Conservation (phyloP, 441 rosid genomes). For the Hypseocharis bilobata region DNA sequence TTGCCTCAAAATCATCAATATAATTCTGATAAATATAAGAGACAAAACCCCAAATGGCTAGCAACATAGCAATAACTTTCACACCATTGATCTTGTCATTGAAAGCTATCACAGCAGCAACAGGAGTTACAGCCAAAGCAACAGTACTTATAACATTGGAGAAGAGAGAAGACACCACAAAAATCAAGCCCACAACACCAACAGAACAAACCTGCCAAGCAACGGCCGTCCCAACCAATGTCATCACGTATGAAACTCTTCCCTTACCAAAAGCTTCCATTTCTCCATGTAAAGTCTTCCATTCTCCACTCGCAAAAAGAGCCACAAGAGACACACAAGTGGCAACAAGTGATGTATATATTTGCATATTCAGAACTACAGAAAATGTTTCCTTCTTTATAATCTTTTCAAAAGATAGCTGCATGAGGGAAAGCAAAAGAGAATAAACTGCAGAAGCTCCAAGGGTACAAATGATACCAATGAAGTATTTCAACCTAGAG, state of each 20-base stretch:
- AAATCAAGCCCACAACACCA: slow-evolving; percentile 87
- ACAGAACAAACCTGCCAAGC: slow-evolving; percentile 81
- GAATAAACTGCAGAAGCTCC: slow-evolving; percentile 71
- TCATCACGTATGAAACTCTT: slow-evolving; percentile 49
- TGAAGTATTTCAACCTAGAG: slow-evolving; percentile 42
- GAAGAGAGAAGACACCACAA: slow-evolving; percentile 73
- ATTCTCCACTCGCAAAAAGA: slow-evolving; percentile 77
- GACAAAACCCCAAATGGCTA: slow-evolving; percentile 70
- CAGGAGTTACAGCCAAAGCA: slow-evolving; percentile 69
- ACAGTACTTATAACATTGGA: slow-evolving; percentile 73
- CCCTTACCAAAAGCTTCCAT: slow-evolving; percentile 53
- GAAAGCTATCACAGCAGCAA: slow-evolving; percentile 56
- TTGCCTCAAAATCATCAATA: slow-evolving; percentile 46
- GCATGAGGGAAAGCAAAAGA: slow-evolving; percentile 78
- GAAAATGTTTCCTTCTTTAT: slow-evolving; percentile 54
- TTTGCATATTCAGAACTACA: slow-evolving; percentile 72
- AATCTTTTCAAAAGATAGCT: slow-evolving; percentile 61
- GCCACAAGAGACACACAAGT: slow-evolving; percentile 41
- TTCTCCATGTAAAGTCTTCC: slow-evolving; percentile 62
- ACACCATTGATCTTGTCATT: slow-evolving; percentile 69
- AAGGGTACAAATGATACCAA: slow-evolving; percentile 56
- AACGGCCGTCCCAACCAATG: slow-evolving; percentile 57
- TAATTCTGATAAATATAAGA: slow-evolving; percentile 69
- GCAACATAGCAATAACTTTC: slow-evolving; percentile 63
- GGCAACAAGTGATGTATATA: slow-evolving; percentile 59